Conservation (phyloP, 768 basidiomycete genomes). For the Termitomyces sp. region DNA sequence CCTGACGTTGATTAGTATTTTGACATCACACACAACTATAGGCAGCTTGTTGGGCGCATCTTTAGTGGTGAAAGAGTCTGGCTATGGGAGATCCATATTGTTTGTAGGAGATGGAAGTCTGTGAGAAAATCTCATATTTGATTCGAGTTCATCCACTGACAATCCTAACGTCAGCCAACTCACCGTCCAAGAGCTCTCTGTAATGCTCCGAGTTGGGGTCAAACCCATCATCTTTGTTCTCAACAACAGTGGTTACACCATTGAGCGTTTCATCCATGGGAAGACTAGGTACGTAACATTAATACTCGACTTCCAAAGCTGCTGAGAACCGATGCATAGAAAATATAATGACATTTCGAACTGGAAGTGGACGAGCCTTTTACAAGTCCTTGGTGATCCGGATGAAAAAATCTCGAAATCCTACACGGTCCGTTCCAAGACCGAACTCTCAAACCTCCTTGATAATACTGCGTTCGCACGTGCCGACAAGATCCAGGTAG, state of each 20-base stretch:
- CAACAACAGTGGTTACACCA: conserved; percentile 82
- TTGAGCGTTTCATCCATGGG: conserved; percentile 77
- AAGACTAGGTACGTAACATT: conserved; percentile 34
- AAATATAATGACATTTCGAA: conserved; percentile 84
- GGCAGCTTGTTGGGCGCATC: conserved; percentile 72
- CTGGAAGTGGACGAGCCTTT: conserved; percentile 70
- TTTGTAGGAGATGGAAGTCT: conserved; percentile 85
- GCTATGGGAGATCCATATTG: conserved; percentile 63
- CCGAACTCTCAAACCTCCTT: conserved; percentile 64
- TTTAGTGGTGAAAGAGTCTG: conserved; percentile 64
- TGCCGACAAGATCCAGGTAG: conserved; percentile 67
- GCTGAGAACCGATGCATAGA: conserved; percentile 22
- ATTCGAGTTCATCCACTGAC: neutral
- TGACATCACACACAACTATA: conserved; percentile 10
- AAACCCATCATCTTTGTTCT: conserved; percentile 82
- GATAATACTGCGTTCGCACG: conserved; percentile 52
- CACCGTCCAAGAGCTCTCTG: conserved; percentile 77
- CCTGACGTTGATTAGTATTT: neutral
- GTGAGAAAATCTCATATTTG: conserved; percentile 31
- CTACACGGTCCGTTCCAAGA: conserved; percentile 61
- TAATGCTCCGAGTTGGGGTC: conserved; percentile 69
- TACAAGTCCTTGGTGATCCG: conserved; percentile 53
- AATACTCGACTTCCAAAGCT: neutral
- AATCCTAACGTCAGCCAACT: conserved; percentile 46
- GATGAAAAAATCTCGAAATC: conserved; percentile 47